Evolutionary conservation across 202 grass and related monocot genomes (phyloP), one percentile per base, ranked within the genome.

Genomic region (Hordeum pubiflorum): DNA sequence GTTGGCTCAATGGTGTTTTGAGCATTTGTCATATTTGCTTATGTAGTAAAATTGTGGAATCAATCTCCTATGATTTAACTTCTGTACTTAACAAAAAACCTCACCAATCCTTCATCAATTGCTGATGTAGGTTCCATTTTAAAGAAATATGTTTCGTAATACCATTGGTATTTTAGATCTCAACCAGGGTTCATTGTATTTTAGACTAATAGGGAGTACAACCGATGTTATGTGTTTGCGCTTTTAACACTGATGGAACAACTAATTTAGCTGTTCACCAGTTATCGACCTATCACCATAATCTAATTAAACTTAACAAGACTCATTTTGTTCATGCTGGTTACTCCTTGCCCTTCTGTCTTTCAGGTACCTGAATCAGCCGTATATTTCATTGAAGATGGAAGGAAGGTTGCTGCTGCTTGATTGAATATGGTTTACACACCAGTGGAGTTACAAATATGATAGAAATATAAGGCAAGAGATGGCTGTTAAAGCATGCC

Each of bases 301-400:
- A 52, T n/a, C 48, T 52, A 4, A 52, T n/a, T 52, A n/a, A 52
- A 52, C 1, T 52, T 18, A 7, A 14, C 46, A 52, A 18, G 15
- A 52, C 48, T 52, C 17, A 2, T 52, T n/a, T 54, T 54, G 50
- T n/a, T 54, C 5, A 54, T 0, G 2, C 26, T 50, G 3, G 52
- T 3, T 33, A 61, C 1, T 31, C 13, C 13, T 73, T 62, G 24
- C 3, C 26, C 54, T 73, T 61, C 1, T 55, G 38, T 21, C 82
- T 69, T 63, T 21, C 69, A 96, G 96, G 92, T 99, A 66, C 90
- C 92, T 60, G 92, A 96, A 75, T 88, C 92, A 0, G 90, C 96
- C 74, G 93, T 99, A 74, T 99, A 96, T 88, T 99, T 99, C 81
- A 96, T 99, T 66, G 92, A 99, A 83, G 96, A 99, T 76, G 92